Base-by-base conservation (phyloP, 805 yeast species). In the Cyberlindnera suaveolens region DNA sequence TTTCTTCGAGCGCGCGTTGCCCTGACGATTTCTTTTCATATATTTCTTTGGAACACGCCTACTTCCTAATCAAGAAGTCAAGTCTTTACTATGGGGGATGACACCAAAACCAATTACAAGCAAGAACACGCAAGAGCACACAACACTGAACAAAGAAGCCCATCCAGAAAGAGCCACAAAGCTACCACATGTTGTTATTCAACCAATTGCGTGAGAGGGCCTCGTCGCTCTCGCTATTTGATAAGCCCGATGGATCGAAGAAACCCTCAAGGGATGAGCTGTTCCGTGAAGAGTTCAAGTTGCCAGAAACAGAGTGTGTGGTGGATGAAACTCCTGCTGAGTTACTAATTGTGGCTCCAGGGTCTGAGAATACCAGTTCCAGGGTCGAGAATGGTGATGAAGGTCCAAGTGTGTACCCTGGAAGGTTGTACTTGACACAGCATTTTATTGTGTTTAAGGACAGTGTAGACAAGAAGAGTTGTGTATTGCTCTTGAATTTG, bases 401-500 rank as follows among this genome's bases (percentile, higher is more conserved):
- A 3, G n/a, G 23, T 1, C 40, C 40, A 5, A 62, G 62, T 39
- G 67, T 63, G 45, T 64, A 70, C 68, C 64, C 85, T 41, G 85
- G 99, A 54, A 65, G 72, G 64, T 53, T 90, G n/a, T 82, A 68
- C 51, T 61, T 93, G 36, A 84, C 96, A 1, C 78, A 78, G 43
- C 85, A 83, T 50, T 93, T 79, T 57, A 59, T 93, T 31, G 77
- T 85, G 18, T 91, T 90, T 57, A 71, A 77, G 46, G 88, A 86
- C 52, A 72, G 77, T 6, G 79, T 78, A 52, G 95, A 88, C 53
- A 71, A 73, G 38, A 71, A 78, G 43, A 75, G 80, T 36, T 84
- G 93, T 58, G 73, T 78, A 6, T 76, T 91, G 56, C 73, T 73
- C 3, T 53, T 91, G 26, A 93, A 91, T 48, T 64, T 93, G 34